phyloP scores from a whole-genome alignment of 1,284 basidiomycete genomes.

The Sanghuangporus sanghuang region DNA sequence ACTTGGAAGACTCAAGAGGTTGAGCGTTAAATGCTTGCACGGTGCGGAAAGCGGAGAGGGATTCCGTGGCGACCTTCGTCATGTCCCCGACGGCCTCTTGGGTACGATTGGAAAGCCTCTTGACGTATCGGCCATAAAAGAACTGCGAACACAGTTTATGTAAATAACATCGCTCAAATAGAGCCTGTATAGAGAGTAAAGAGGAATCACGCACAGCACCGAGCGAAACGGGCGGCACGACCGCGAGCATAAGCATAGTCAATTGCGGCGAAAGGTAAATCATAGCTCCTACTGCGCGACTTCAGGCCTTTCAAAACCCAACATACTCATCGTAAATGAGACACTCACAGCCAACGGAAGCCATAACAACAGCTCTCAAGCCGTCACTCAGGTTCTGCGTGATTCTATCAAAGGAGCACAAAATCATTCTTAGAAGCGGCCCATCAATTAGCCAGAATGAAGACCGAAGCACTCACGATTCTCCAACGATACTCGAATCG shows the following conservation, averaged over 20 bases:
- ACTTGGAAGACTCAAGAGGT: slow-evolving; percentile 69
- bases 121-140: slow-evolving; percentile 93
- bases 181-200: neutral
- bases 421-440: slow-evolving; percentile 4
- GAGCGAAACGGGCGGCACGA: slow-evolving; percentile 93
- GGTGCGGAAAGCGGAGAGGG: slow-evolving; percentile 88
- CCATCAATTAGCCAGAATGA: neutral
- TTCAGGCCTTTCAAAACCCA: neutral
- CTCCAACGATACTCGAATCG: slow-evolving; percentile 93
- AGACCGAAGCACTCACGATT: slow-evolving; percentile 54
- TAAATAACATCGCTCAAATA: neutral
- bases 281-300: slow-evolving; percentile 83
- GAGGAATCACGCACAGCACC: slow-evolving; percentile 65
- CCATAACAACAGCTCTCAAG: slow-evolving; percentile 82
- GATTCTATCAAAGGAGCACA: slow-evolving; percentile 42
- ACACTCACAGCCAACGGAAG: slow-evolving; percentile 77
- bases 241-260: slow-evolving; percentile 88
- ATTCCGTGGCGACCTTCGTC: slow-evolving; percentile 91
- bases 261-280: slow-evolving; percentile 90
- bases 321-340: neutral
- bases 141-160: slow-evolving; percentile 29
- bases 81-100: slow-evolving; percentile 94
- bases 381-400: slow-evolving; percentile 93
- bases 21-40: slow-evolving; percentile 88
- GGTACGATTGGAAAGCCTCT: slow-evolving; percentile 85